Percentiles rank a stretch among this genome's conserved stretches.
Conservation (phyloP, 225 moss, liverwort and hornwort species). For the Straminergon stramineum region DNA sequence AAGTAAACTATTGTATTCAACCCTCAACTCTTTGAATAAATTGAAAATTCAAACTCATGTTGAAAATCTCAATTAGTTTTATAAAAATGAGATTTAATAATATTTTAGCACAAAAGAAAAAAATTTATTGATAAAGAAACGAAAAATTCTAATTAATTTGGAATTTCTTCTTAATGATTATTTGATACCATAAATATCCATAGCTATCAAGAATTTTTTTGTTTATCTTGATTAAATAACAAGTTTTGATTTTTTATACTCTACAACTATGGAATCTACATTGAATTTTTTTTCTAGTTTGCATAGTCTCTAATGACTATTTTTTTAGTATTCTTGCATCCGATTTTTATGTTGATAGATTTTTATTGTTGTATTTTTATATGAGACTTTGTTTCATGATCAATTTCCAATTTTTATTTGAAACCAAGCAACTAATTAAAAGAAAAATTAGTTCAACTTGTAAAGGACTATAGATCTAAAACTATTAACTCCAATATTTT, state of each 20-base stretch:
- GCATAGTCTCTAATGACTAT: not conserved
- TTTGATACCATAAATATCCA: not conserved
- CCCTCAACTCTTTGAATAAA: too few species aligned
- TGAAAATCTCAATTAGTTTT: too few species aligned
- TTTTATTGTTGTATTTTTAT: not conserved
- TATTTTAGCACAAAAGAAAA: not conserved
- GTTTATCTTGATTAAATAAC: too few species aligned
- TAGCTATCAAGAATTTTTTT: not conserved
- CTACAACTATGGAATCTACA: not conserved
- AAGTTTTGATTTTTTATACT: not conserved
- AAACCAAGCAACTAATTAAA: not conserved
- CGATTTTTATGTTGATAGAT: not conserved
- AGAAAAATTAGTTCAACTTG: too few species aligned
- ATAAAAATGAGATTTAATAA: not conserved
- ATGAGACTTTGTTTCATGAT: not conserved
- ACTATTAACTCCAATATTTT: too few species aligned
- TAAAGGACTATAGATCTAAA: too few species aligned
- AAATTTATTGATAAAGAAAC: not conserved
- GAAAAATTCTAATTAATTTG: not conserved
- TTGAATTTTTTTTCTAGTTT: not conserved
- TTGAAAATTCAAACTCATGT: too few species aligned
- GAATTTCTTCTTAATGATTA: not conserved
- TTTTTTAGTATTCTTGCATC: not conserved
- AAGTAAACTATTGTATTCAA: too few species aligned
- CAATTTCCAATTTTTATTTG: not conserved